Conservation (phyloP, 208 protist genomes). For the Polymyxa betae region DNA sequence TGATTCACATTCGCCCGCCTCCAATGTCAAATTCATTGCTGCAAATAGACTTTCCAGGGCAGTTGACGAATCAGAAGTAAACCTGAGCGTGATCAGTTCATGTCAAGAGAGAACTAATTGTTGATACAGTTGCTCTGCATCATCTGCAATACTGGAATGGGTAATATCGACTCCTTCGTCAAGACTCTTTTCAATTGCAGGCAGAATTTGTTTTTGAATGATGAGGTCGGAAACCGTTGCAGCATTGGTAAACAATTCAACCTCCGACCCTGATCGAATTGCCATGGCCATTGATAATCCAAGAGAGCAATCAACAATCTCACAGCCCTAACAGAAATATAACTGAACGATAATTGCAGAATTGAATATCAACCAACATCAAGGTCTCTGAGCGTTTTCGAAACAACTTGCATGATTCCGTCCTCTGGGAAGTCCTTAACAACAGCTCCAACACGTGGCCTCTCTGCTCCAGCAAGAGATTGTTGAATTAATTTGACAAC, state of each 20-base stretch:
- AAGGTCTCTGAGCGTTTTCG: not conserved
- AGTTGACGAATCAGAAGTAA: not conserved
- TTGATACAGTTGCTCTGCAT: conserved; percentile 53
- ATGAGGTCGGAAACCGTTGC: conserved; percentile 8
- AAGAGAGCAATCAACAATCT: conserved; percentile 1
- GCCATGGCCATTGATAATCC: not conserved
- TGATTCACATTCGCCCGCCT: conserved; percentile 66
- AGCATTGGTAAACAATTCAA: conserved; percentile 10
- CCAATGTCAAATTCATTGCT: conserved; percentile 40
- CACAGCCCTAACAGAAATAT: not conserved
- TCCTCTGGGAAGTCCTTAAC: not conserved
- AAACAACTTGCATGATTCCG: not conserved
- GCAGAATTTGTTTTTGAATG: conserved; percentile 26
- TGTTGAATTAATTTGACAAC: no score
- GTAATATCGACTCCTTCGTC: conserved; percentile 57
- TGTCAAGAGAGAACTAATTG: not conserved
- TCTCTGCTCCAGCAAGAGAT: not conserved
- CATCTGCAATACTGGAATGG: conserved; percentile 59
- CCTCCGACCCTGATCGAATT: not conserved
- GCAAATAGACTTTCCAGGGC: not conserved
- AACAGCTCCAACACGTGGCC: not conserved
- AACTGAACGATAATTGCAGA: not conserved
- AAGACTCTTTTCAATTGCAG: conserved; percentile 58
- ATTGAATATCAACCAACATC: not conserved
- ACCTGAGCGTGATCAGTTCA: not conserved